phyloP scores from a whole-genome alignment of 257 asterid species.

The Scutellaria galericulata region DNA sequence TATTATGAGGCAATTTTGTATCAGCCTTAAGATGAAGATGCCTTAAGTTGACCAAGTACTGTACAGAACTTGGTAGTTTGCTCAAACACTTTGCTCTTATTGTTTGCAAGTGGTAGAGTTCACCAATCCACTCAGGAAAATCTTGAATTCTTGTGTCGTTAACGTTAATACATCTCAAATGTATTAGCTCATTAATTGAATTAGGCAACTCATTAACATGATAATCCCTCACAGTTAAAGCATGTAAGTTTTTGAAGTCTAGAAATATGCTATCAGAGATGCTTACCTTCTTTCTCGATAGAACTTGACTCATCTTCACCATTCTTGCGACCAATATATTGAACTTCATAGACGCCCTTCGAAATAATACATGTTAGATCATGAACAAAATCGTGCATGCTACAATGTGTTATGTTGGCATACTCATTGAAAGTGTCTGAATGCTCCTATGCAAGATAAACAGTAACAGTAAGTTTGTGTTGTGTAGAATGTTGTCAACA shows the following conservation, averaged over 20 bases:
- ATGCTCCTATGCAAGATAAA: no score
- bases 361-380: slow-evolving; percentile 1
- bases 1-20: neutral
- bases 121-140: neutral
- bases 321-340: neutral
- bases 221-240: neutral
- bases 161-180: slow-evolving; percentile 18
- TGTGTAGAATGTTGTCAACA: no score
- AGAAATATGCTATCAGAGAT: neutral
- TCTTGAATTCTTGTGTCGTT: neutral
- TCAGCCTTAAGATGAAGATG: neutral
- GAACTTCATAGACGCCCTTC: no score
- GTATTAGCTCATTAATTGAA: neutral
- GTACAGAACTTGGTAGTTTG: neutral
- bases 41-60: slow-evolving; percentile 1
- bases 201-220: neutral
- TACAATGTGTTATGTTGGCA: neutral
- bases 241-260: neutral
- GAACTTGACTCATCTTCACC: neutral
- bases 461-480: no score
- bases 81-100: neutral
- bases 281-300: neutral
- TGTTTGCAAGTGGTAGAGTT: slow-evolving; percentile 14
- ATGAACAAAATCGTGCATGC: slow-evolving; percentile 15
- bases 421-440: no score